phyloP scores from a whole-genome alignment of 768 basidiomycete genomes.

The Rubroboletus satanas region DNA sequence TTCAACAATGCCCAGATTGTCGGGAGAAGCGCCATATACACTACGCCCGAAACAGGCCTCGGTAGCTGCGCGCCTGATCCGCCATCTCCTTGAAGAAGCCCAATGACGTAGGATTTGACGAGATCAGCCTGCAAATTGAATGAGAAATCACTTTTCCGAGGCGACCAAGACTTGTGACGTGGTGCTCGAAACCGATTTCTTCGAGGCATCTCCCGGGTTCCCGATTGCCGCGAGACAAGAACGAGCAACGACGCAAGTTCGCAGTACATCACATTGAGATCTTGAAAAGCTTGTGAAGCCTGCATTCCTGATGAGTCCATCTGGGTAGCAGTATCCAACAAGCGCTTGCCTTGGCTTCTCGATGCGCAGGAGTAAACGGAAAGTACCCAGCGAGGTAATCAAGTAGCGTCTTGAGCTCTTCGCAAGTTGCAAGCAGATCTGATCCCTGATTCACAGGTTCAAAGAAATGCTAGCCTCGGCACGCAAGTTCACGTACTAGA shows the following conservation, averaged over 20 bases:
- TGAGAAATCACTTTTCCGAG: conserved; percentile 16
- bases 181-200: conserved; percentile 8
- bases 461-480: not conserved
- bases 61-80: conserved; percentile 41
- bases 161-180: conserved; percentile 17
- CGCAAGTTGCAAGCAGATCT: conserved; percentile 29
- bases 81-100: conserved; percentile 52
- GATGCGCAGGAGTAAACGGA: conserved; percentile 58
- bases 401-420: conserved; percentile 57
- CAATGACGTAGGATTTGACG: conserved; percentile 59
- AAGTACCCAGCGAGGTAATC: conserved; percentile 81
- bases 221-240: conserved; percentile 32
- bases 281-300: conserved; percentile 64
- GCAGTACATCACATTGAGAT: conserved; percentile 74
- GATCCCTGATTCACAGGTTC: conserved; percentile 20
- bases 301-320: conserved; percentile 27
- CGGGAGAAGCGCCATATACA: conserved; percentile 69
- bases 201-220: conserved; percentile 2
- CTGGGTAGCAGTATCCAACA: not conserved
- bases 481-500: conserved; percentile 21
- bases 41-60: conserved; percentile 48
- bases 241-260: conserved; percentile 66
- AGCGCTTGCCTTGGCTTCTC: conserved; percentile 52
- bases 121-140: conserved; percentile 41
- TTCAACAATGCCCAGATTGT: conserved; percentile 75